These are phyloP conservation scores for Dictyostelium discoideum DNA, from an alignment of 78 protist species.

Conservation along the genomic window DNA sequence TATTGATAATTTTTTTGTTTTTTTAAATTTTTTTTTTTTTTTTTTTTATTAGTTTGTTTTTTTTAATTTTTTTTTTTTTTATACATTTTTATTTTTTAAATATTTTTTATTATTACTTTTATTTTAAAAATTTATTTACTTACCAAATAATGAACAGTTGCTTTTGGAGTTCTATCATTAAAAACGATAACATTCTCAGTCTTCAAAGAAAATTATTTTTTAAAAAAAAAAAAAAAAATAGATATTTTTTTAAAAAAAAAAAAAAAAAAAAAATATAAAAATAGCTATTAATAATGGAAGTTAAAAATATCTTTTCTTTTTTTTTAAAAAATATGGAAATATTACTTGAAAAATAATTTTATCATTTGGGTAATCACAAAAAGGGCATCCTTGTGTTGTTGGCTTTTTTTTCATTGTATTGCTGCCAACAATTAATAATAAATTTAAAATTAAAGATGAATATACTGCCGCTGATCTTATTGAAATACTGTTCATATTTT, in stretches of 20 bases:
- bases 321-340: background rate
- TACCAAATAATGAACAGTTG: constrained; percentile 48
- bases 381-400: background rate
- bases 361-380: background rate
- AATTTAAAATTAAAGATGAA: background rate
- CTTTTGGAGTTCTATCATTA: constrained; percentile 54
- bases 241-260: background rate
- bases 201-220: background rate
- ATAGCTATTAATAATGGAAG: background rate
- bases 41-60: background rate
- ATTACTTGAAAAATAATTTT: constrained; percentile 5
- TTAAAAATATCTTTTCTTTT: background rate
- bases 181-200: constrained; percentile 31
- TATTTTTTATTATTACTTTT: no score
- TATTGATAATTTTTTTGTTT: background rate
- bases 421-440: background rate
- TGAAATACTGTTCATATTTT: background rate
- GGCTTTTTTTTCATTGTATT: background rate
- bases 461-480: background rate
- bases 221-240: background rate
- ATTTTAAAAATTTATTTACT: no score
- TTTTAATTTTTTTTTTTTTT: background rate
- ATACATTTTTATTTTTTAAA: no score
- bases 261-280: background rate
- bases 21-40: background rate